A percentile compares a stretch with the other conserved stretches of the same genome.
Evolutionary conservation across 441 rosid species (phyloP).

Genomic region (Aquilaria agallochum): DNA sequence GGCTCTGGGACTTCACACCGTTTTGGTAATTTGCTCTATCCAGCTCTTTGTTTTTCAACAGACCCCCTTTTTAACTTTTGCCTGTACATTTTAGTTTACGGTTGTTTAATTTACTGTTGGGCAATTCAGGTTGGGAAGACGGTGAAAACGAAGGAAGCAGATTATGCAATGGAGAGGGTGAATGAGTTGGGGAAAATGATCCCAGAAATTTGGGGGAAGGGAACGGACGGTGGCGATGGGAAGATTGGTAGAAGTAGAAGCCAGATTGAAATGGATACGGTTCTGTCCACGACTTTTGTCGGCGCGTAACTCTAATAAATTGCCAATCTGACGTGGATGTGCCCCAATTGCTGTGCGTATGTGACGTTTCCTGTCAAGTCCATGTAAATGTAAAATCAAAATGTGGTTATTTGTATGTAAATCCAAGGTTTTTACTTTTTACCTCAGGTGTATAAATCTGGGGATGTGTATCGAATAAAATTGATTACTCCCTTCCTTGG

Average conservation of each 20-base stretch:
- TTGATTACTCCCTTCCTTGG: too few species aligned
- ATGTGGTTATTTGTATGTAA: too few species aligned
- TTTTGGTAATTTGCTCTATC: constrained; percentile 36
- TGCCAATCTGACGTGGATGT: background rate
- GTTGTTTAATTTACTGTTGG: background rate
- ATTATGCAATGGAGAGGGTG: constrained; percentile 51
- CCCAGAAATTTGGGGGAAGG: constrained; percentile 62
- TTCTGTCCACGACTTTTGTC: constrained; percentile 24
- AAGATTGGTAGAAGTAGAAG: constrained; percentile 37
- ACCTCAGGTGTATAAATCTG: too few species aligned
- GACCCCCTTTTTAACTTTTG: too few species aligned
- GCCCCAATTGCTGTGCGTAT: too few species aligned
- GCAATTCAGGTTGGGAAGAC: constrained; percentile 57
- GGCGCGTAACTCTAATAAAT: constrained; percentile 25
- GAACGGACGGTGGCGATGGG: constrained; percentile 22
- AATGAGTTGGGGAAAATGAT: constrained; percentile 43
- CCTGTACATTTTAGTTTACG: background rate
- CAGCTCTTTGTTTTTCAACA: background rate
- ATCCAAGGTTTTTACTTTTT: too few species aligned
- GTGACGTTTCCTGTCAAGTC: too few species aligned
- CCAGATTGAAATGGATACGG: constrained; percentile 33
- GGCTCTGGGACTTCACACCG: constrained; percentile 60
- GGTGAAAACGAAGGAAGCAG: constrained; percentile 54
- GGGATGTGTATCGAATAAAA: too few species aligned
- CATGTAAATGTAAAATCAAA: too few species aligned